phyloP scores from a whole-genome alignment of 2,329 filamentous ascomycete species.

The Colletotrichum orbiculare region DNA sequence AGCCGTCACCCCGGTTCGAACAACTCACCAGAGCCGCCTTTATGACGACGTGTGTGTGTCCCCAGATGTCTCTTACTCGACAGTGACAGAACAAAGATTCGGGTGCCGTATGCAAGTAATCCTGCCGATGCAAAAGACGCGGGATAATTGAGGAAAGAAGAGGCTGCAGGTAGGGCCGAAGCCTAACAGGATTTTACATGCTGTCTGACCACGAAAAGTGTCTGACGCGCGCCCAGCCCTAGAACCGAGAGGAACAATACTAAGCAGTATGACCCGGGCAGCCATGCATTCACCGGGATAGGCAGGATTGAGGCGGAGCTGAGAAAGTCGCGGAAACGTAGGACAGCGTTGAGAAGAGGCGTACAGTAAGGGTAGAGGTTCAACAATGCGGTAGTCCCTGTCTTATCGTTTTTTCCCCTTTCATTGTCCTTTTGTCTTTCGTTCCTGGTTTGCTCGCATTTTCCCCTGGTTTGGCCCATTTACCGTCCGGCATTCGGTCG shows the following conservation, averaged over 20 bases:
- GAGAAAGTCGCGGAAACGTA: not conserved
- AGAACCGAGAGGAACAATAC: constrained; percentile 2
- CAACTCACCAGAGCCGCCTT: constrained; percentile 19
- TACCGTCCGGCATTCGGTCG: constrained; percentile 22
- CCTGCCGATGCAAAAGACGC: not conserved
- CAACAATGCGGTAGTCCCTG: not conserved
- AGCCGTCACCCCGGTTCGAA: constrained; percentile 19
- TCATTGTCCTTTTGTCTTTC: no score
- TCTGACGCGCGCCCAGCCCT: constrained; percentile 33
- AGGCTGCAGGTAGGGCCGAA: constrained; percentile 7
- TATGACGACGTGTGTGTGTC: constrained; percentile 3
- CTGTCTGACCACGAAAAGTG: constrained; percentile 20
- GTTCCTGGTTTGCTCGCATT: no score
- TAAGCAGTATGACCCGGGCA: constrained; percentile 1
- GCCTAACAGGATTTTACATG: constrained; percentile 10
- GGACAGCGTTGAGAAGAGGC: not conserved
- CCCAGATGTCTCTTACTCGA: not conserved
- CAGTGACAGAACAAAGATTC: not conserved
- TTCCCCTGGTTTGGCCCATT: not conserved
- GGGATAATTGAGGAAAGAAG: not conserved
- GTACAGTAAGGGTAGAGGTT: not conserved
- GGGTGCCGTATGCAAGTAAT: constrained; percentile 14
- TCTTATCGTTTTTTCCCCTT: no score
- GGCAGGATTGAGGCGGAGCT: no score
- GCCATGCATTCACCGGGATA: not conserved